phyloP scores from a whole-genome alignment of 2,329 filamentous ascomycete genomes.

The Epichloe elymi region DNA sequence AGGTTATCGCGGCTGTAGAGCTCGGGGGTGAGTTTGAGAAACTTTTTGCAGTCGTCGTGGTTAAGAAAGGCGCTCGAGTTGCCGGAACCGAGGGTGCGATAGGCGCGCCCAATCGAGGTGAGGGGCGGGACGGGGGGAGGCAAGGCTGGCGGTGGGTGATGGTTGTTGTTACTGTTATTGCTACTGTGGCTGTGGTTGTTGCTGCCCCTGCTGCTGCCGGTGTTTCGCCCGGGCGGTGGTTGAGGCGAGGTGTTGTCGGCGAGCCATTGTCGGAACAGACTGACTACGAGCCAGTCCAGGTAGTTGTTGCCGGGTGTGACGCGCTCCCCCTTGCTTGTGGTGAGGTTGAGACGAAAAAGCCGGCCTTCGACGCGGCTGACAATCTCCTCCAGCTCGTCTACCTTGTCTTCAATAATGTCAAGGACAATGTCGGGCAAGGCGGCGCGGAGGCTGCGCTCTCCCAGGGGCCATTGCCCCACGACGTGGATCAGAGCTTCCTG shows the following conservation, averaged over 20 bases:
- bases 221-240: constrained; percentile 24
- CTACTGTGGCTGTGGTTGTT: constrained; percentile 10
- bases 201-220: constrained; percentile 6
- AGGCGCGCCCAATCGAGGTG: constrained; percentile 56
- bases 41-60: constrained; percentile 84
- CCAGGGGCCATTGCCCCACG: constrained; percentile 83
- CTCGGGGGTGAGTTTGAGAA: constrained; percentile 76
- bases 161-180: neutral
- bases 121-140: constrained; percentile 31
- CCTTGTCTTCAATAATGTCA: constrained; percentile 89
- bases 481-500: constrained; percentile 85
- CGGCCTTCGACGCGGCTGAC: constrained; percentile 69
- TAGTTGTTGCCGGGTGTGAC: constrained; percentile 69
- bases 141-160: constrained; percentile 11
- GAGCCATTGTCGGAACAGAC: constrained; percentile 83
- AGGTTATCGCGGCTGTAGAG: constrained; percentile 80
- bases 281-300: constrained; percentile 80
- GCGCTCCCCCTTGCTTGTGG: constrained; percentile 67
- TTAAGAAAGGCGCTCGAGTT: constrained; percentile 50
- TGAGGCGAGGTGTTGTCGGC: constrained; percentile 77
- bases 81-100: constrained; percentile 59
- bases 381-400: constrained; percentile 76
- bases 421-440: constrained; percentile 64
- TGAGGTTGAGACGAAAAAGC: constrained; percentile 69
- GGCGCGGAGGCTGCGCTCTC: constrained; percentile 61